These are phyloP conservation scores for Trichophyton mentagrophytes DNA, from an alignment of 2,329 filamentous ascomycete genomes.

Conservation along the genomic window DNA sequence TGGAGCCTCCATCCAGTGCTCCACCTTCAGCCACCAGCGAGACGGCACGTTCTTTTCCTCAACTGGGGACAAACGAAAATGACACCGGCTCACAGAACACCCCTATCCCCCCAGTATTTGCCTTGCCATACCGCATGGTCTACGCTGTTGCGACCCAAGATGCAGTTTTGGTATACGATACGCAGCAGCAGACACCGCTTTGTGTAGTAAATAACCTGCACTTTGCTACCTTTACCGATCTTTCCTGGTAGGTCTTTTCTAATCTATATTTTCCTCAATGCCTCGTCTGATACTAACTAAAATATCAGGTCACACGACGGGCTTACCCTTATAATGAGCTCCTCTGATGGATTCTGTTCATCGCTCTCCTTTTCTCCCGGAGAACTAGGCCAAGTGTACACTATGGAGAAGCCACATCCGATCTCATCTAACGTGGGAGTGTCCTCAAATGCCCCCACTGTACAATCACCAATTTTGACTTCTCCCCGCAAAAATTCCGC, in stretches of 20 bases:
- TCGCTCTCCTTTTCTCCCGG: constrained; percentile 70
- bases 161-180: constrained; percentile 88
- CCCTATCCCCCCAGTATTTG: constrained; percentile 55
- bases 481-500: constrained; percentile 27
- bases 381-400: constrained; percentile 74
- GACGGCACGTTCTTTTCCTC: constrained; percentile 40
- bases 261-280: not conserved
- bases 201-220: constrained; percentile 95
- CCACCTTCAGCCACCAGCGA: constrained; percentile 36
- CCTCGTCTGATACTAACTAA: constrained; percentile 14
- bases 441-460: constrained; percentile 53
- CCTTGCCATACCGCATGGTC: constrained; percentile 80
- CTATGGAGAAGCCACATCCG: constrained; percentile 32
- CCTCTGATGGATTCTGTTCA: constrained; percentile 95
- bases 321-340: constrained; percentile 78
- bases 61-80: constrained; percentile 37
- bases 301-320: constrained; percentile 58
- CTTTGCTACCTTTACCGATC: constrained; percentile 91
- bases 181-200: constrained; percentile 85
- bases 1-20: constrained; percentile 64
- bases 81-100: constrained; percentile 39
- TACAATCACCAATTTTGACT: constrained; percentile 55
- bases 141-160: constrained; percentile 97
- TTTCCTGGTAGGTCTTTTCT: constrained; percentile 63
- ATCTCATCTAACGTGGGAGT: constrained; percentile 28